Evolutionary conservation across 768 basidiomycete genomes (phyloP).

Genomic region (Mycena kentingensis): DNA sequence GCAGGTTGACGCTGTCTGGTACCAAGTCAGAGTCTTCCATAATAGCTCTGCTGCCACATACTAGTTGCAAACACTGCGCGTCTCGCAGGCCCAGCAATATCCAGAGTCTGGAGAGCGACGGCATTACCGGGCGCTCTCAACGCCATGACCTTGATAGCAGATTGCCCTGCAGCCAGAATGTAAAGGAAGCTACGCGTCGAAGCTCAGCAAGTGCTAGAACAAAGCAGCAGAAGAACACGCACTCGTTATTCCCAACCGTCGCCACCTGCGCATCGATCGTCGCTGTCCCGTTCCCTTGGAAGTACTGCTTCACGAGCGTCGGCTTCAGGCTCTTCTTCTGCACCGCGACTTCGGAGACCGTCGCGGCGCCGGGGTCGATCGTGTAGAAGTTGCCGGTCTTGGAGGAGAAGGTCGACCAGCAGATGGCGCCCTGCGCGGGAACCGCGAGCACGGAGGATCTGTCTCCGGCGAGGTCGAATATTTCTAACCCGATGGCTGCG

Average conservation of each 20-base stretch:
- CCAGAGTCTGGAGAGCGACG: slow-evolving; percentile 21
- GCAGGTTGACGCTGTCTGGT: slow-evolving; percentile 9
- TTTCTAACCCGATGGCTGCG: slow-evolving; percentile 18
- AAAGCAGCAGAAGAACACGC: background rate
- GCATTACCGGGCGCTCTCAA: slow-evolving; percentile 38
- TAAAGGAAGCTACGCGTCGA: slow-evolving; percentile 41
- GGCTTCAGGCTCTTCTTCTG: slow-evolving; percentile 2
- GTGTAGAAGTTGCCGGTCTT: slow-evolving; percentile 30
- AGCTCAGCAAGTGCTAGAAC: background rate
- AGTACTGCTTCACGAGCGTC: slow-evolving; percentile 17
- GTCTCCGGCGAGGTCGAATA: slow-evolving; percentile 14
- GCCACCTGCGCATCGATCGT: slow-evolving; percentile 12
- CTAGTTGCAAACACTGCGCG: slow-evolving; percentile 26
- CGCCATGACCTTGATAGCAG: slow-evolving; percentile 41
- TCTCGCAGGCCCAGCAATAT: slow-evolving; percentile 31
- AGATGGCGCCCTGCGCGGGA: slow-evolving; percentile 21
- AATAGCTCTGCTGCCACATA: slow-evolving; percentile 29
- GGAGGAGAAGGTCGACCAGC: slow-evolving; percentile 25
- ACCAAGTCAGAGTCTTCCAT: slow-evolving; percentile 14
- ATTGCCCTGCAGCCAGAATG: slow-evolving; percentile 40
- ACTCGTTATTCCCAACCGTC: slow-evolving; percentile 15
- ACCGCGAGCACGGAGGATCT: slow-evolving; percentile 15
- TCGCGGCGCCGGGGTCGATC: slow-evolving; percentile 24
- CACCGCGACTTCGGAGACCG: slow-evolving; percentile 26
- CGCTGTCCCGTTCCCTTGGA: background rate